These are phyloP conservation scores for Pseudocercospora cruenta DNA, from an alignment of 2,329 filamentous ascomycete species.

Conservation along the genomic window DNA sequence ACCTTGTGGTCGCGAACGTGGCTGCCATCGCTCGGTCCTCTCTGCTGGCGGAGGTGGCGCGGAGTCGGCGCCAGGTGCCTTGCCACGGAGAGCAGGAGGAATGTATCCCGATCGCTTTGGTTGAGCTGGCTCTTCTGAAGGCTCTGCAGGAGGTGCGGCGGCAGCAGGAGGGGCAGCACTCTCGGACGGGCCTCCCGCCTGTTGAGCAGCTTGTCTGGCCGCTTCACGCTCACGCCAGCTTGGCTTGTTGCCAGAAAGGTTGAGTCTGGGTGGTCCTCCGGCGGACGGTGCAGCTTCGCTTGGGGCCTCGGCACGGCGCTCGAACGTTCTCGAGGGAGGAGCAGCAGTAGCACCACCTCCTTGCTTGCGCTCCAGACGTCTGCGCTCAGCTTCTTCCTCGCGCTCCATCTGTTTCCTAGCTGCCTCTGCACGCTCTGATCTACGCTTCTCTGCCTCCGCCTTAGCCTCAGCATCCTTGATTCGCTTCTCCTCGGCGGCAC, in stretches of 20 bases:
- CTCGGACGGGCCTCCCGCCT: constrained; percentile 28
- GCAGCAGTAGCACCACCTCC: constrained; percentile 37
- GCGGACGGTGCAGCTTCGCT: constrained; percentile 54
- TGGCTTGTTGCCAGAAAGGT: constrained; percentile 60
- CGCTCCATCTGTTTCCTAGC: constrained; percentile 51
- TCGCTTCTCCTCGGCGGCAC: constrained; percentile 78
- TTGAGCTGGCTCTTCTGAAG: constrained; percentile 42
- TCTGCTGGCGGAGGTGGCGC: constrained; percentile 32
- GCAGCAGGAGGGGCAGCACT: constrained; percentile 41
- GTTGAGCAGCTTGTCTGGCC: constrained; percentile 43
- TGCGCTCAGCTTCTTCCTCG: constrained; percentile 84
- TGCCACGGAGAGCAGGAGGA: constrained; percentile 49
- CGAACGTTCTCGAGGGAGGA: constrained; percentile 46
- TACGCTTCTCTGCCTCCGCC: constrained; percentile 67
- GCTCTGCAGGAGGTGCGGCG: constrained; percentile 33
- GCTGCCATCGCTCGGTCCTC: constrained; percentile 31
- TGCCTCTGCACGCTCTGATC: constrained; percentile 54
- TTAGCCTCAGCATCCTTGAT: constrained; percentile 59
- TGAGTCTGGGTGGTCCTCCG: constrained; percentile 63
- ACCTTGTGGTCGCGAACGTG: constrained; percentile 25
- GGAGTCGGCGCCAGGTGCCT: constrained; percentile 36
- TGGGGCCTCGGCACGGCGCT: constrained; percentile 32
- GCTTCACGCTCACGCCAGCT: constrained; percentile 76
- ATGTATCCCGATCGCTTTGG: constrained; percentile 50
- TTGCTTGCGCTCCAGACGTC: constrained; percentile 65